Evolutionary conservation across 805 yeast genomes (phyloP).

Genomic region (Grigorovia humatica): DNA sequence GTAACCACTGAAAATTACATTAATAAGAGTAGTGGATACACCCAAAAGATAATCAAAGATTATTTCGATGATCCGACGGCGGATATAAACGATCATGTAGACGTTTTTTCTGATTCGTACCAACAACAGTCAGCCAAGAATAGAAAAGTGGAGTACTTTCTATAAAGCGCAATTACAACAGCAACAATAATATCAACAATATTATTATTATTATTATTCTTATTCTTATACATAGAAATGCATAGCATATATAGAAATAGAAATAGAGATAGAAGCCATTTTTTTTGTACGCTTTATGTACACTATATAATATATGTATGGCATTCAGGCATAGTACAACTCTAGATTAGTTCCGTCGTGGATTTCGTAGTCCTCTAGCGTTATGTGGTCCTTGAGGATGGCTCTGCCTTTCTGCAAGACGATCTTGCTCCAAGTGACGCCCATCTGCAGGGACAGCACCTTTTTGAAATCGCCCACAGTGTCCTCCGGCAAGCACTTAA

Average conservation of each 20-base stretch:
- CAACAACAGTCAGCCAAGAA: conserved; percentile 26
- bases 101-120: conserved; percentile 28
- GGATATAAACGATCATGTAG: conserved; percentile 3
- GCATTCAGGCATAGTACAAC: conserved; percentile 51
- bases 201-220: background rate
- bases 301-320: too few relatives aligned
- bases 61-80: conserved; percentile 7
- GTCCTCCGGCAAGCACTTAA: conserved; percentile 80
- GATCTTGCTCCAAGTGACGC: conserved; percentile 49
- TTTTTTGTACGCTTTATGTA: too few relatives aligned
- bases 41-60: conserved; percentile 8
- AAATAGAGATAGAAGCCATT: too few relatives aligned
- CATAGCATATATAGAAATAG: too few relatives aligned
- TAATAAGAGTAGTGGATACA: background rate
- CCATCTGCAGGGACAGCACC: conserved; percentile 72
- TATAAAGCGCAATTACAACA: conserved; percentile 7
- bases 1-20: background rate
- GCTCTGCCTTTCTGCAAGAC: conserved; percentile 79
- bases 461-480: conserved; percentile 84
- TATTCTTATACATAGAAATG: background rate
- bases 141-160: conserved; percentile 28
- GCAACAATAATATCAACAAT: too few relatives aligned
- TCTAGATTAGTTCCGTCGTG: conserved; percentile 85
- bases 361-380: conserved; percentile 88
- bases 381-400: conserved; percentile 78